Evolutionary conservation across 176 grass and related monocot genomes (phyloP).

Genomic region (Zoysia japonica): DNA sequence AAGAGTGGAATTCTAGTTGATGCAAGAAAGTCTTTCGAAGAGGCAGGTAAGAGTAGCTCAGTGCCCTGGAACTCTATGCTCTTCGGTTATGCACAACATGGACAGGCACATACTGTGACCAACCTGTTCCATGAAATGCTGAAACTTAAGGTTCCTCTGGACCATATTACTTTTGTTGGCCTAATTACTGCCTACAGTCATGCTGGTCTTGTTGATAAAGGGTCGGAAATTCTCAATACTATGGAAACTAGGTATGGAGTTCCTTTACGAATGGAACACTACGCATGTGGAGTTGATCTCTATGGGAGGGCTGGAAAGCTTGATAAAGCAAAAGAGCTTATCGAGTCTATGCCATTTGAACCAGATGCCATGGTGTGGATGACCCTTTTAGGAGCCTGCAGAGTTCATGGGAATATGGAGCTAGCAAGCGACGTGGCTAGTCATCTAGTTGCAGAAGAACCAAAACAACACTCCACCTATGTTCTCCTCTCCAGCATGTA

Average conservation of each 20-base stretch:
- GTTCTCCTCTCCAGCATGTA: conserved; percentile 62
- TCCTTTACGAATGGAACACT: conserved; percentile 65
- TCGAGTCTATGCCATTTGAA: conserved; percentile 67
- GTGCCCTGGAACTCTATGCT: conserved; percentile 74
- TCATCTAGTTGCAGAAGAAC: conserved; percentile 45
- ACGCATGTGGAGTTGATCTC: conserved; percentile 68
- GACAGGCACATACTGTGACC: conserved; percentile 38
- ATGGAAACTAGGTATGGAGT: conserved; percentile 56
- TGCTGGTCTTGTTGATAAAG: conserved; percentile 58
- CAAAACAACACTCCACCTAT: conserved; percentile 65
- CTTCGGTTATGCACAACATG: conserved; percentile 67
- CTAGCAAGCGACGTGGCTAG: conserved; percentile 50
- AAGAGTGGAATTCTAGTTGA: conserved; percentile 62
- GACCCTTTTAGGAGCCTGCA: conserved; percentile 73
- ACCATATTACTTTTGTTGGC: conserved; percentile 68
- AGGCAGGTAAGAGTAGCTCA: conserved; percentile 52
- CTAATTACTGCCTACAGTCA: conserved; percentile 66
- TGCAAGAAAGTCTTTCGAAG: conserved; percentile 54
- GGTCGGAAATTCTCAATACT: conserved; percentile 46
- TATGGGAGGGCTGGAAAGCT: conserved; percentile 66
- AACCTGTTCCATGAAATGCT: conserved; percentile 54
- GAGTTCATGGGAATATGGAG: conserved; percentile 60
- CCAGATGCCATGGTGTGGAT: conserved; percentile 75
- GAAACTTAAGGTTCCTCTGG: conserved; percentile 41
- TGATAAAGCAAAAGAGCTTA: conserved; percentile 60